These are phyloP conservation scores for Periconia macrospinosa DNA, from an alignment of 2,329 filamentous ascomycete species.

Conservation along the genomic window DNA sequence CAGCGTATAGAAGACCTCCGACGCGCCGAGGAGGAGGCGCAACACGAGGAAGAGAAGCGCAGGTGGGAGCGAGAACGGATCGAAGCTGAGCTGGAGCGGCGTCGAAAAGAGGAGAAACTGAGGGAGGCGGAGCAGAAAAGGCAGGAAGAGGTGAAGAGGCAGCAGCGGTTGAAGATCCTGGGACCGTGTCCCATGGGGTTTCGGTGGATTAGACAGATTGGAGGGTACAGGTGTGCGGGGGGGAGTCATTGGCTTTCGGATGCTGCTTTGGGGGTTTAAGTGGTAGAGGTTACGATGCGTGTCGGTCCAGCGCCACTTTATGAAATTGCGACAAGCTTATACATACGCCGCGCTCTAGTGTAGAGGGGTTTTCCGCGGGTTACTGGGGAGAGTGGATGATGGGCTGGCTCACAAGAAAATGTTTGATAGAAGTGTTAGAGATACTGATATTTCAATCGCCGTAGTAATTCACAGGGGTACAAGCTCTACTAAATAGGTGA, in stretches of 20 bases:
- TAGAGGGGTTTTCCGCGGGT: too few species aligned
- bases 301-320: too few species aligned
- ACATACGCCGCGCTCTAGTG: too few species aligned
- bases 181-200: constrained; percentile 62
- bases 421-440: too few species aligned
- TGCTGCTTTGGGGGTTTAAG: not conserved
- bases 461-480: too few species aligned
- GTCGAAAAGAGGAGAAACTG: constrained; percentile 40
- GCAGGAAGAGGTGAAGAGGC: constrained; percentile 26
- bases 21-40: constrained; percentile 32
- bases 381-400: too few species aligned
- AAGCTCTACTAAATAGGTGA: too few species aligned
- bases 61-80: constrained; percentile 18
- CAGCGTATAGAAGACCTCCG: constrained; percentile 24
- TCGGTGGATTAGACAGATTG: constrained; percentile 61
- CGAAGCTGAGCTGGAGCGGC: constrained; percentile 37
- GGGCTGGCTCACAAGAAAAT: too few species aligned
- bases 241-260: constrained; percentile 60
- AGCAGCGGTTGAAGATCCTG: constrained; percentile 54
- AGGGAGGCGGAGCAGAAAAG: not conserved
- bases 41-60: constrained; percentile 26
- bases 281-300: too few species aligned
- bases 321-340: too few species aligned
- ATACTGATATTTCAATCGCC: too few species aligned
- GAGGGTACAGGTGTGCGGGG: constrained; percentile 65